Base-by-base conservation (phyloP, 169 alveolate genomes). In the Plasmodium blacklocki region DNA sequence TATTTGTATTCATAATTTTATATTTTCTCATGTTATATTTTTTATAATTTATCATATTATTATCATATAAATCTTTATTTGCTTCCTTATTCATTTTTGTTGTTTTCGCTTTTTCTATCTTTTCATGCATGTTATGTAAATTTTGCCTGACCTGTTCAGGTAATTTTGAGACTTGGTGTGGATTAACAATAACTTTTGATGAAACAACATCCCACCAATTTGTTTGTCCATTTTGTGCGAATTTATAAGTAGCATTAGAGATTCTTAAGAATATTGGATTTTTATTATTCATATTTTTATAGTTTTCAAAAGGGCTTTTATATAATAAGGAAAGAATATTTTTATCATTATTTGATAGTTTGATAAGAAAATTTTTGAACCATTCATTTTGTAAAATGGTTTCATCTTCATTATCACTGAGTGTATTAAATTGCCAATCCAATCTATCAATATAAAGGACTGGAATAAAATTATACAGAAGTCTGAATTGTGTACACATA, bases 401-500 rank as follows among this genome's bases (percentile, higher is more conserved):
- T 45, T 83, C 19, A 50, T 83, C 58, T 1, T 68, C 72, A 21
- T 62, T 19, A 62, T 68, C 32, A 43, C 70, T 62, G 7, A 83
- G 39, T 0, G 11, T 21, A 49, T 29, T 49, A 59, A 83, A 83
- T 19, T 83, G 91, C 91, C 85, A 83, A 83, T 83, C 91, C 2
- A 83, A 23, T 70, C 91, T 68, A 49, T 83, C 91, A 4, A 83
- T 43, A 67, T 83, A 83, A n/a, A 83, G 12, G 14, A 83, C 54
- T 11, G 91, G 91, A 19, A 83, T 21, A 26, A 83, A 68, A n/a
- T 63, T 15, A 70, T 21, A 83, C 3, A 83, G 12, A n/a, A 83
- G 15, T 12, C 83, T 11, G 18, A 83, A 43, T 19, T 32, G 73
- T 8, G 14, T 68, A 43, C 91, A 83, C 49, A 70, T 9, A 3